Percentiles rank a stretch among this genome's conserved stretches.
phyloP scores from a whole-genome alignment of 2,329 filamentous ascomycete species.

The Colletotrichum orchidophilum region DNA sequence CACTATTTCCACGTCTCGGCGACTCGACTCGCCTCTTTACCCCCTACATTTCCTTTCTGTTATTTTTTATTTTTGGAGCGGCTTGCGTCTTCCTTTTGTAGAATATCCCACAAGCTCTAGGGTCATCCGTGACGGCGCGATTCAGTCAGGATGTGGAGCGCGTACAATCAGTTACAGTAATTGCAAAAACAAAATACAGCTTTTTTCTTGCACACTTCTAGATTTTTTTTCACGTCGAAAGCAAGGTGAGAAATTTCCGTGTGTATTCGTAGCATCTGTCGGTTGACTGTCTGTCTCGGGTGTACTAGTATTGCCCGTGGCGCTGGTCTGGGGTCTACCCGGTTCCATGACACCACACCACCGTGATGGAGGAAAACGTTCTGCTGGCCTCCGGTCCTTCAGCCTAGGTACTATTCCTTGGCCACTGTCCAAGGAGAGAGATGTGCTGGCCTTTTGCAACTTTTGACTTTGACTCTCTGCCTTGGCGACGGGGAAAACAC shows the following conservation, averaged over 20 bases:
- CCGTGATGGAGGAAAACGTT: too few relatives aligned
- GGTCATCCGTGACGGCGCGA: neutral
- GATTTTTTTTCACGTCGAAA: neutral
- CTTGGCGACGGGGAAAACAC: neutral
- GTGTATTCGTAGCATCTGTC: neutral
- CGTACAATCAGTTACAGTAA: neutral
- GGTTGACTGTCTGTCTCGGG: too few relatives aligned
- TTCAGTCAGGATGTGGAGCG: neutral
- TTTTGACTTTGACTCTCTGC: too few relatives aligned
- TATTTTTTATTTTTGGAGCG: neutral
- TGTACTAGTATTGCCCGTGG: neutral
- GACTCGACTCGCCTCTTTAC: neutral
- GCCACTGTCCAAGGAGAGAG: too few relatives aligned
- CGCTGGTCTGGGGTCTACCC: too few relatives aligned
- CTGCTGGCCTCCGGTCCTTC: too few relatives aligned
- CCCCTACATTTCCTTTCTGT: neutral
- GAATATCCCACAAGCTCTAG: neutral
- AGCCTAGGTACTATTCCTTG: too few relatives aligned
- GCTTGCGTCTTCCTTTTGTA: neutral
- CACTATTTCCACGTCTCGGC: neutral
- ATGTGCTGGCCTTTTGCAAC: too few relatives aligned
- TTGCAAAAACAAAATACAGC: neutral
- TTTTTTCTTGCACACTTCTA: neutral
- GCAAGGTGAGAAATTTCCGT: neutral
- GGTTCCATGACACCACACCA: too few relatives aligned